phyloP scores from a whole-genome alignment of 2,329 filamentous ascomycete species.

The Coniella vitis region DNA sequence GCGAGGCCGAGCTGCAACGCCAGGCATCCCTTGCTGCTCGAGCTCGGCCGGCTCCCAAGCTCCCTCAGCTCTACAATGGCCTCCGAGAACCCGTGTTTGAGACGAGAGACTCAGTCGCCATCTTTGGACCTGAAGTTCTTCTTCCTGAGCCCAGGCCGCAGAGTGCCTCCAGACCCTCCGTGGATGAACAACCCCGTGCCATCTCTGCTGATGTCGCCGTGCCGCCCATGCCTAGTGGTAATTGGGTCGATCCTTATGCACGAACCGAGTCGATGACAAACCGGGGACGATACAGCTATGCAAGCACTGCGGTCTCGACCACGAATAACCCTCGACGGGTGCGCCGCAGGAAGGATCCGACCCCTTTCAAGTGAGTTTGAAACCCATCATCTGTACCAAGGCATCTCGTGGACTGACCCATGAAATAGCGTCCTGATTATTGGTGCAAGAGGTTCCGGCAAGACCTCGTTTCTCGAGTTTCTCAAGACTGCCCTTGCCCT shows the following conservation, averaged over 20 bases:
- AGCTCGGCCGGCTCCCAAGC: constrained; percentile 41
- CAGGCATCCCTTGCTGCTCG: constrained; percentile 38
- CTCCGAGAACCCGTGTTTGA: constrained; percentile 5
- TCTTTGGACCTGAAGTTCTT: constrained; percentile 5
- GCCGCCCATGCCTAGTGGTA: constrained; percentile 54
- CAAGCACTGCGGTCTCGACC: constrained; percentile 82
- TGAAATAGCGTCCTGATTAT: constrained; percentile 75
- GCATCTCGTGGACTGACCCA: constrained; percentile 4
- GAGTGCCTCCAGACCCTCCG: constrained; percentile 41
- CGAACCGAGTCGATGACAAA: constrained; percentile 93
- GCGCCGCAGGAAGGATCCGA: constrained; percentile 91
- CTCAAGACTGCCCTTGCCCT: constrained; percentile 79
- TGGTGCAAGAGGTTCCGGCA: constrained; percentile 80
- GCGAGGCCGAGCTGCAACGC: constrained; percentile 44
- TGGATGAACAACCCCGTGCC: constrained; percentile 39
- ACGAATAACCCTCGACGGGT: constrained; percentile 90
- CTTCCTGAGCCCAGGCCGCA: constrained; percentile 6
- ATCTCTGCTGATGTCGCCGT: constrained; percentile 39
- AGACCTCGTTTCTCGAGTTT: constrained; percentile 96
- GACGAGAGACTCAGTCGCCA: constrained; percentile 6
- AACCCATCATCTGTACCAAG: background rate
- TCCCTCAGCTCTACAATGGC: constrained; percentile 46
- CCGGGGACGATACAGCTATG: constrained; percentile 92
- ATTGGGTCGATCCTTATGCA: constrained; percentile 68
- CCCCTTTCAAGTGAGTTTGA: constrained; percentile 86